A percentile compares a stretch with the other conserved stretches of the same genome.
These are phyloP conservation scores for Colletotrichum abscissum DNA, from an alignment of 2,329 filamentous ascomycete genomes.

Conservation along the genomic window DNA sequence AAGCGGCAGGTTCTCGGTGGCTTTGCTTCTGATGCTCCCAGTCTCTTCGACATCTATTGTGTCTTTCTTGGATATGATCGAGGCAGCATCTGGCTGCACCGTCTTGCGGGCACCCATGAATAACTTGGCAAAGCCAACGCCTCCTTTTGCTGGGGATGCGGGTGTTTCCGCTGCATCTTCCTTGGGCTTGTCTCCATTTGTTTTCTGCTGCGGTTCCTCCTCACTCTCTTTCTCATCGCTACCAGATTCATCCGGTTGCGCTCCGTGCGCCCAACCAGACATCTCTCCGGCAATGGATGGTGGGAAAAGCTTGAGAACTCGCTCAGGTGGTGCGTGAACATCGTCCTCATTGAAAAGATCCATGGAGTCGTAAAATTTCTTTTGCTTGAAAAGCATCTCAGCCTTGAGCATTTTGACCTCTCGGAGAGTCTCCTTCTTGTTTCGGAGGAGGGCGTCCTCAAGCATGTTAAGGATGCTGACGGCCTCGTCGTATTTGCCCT, in stretches of 20 bases:
- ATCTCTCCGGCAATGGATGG: slow-evolving; percentile 84
- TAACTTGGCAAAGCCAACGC: slow-evolving; percentile 64
- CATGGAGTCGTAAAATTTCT: slow-evolving; percentile 86
- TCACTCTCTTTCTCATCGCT: slow-evolving; percentile 47
- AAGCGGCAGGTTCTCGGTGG: slow-evolving; percentile 62
- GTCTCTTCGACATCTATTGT: slow-evolving; percentile 65
- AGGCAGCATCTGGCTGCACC: slow-evolving; percentile 63
- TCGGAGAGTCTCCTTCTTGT: slow-evolving; percentile 84
- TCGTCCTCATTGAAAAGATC: slow-evolving; percentile 88
- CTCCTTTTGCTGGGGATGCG: slow-evolving; percentile 50
- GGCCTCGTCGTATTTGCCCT: slow-evolving; percentile 85
- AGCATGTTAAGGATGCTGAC: slow-evolving; percentile 90
- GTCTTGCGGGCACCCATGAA: slow-evolving; percentile 61
- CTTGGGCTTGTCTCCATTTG: slow-evolving; percentile 46
- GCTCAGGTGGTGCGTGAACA: slow-evolving; percentile 88
- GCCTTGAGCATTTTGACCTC: slow-evolving; percentile 94
- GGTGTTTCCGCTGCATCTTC: slow-evolving; percentile 38
- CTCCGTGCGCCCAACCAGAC: slow-evolving; percentile 62
- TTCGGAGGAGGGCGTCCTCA: slow-evolving; percentile 87
- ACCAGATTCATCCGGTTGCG: slow-evolving; percentile 58
- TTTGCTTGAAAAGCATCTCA: slow-evolving; percentile 82
- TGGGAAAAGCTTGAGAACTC: slow-evolving; percentile 88
- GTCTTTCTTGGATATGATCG: slow-evolving; percentile 69
- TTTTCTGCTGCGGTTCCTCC: slow-evolving; percentile 48
- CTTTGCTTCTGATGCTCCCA: slow-evolving; percentile 61